Percentiles rank a stretch among this genome's conserved stretches.
Evolutionary conservation across 2,329 filamentous ascomycete genomes (phyloP).

Genomic region (Fusarium mexicanum): DNA sequence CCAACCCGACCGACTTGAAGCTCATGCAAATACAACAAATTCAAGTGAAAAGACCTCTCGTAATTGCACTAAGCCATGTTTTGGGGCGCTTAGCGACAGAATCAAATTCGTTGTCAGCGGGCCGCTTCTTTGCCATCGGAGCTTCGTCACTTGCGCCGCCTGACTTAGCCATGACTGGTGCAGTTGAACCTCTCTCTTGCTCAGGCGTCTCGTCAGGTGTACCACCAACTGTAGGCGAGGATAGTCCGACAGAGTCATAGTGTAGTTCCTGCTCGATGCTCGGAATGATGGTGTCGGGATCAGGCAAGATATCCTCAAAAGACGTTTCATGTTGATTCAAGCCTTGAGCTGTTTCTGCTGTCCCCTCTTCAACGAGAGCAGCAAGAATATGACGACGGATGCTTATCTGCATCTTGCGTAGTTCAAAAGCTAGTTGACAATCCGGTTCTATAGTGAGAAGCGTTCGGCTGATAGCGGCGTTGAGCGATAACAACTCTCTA

Average conservation of each 20-base stretch:
- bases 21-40: neutral
- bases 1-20: too few relatives aligned
- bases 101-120: neutral
- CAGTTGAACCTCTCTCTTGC: neutral
- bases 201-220: neutral
- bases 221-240: neutral
- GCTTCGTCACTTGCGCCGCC: too few relatives aligned
- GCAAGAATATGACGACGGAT: neutral
- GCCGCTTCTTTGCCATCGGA: neutral
- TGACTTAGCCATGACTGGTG: neutral
- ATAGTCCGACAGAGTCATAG: too few relatives aligned
- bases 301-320: neutral
- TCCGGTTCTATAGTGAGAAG: neutral
- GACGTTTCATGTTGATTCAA: neutral
- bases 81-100: neutral
- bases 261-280: neutral
- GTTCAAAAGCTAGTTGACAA: neutral
- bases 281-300: neutral
- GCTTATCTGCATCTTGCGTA: neutral
- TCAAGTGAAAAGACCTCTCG: neutral
- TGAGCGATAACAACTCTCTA: neutral
- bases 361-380: neutral
- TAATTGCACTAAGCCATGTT: neutral
- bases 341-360: neutral
- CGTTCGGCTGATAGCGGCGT: neutral